Base-by-base conservation (phyloP, 768 basidiomycete genomes). In the Serendipita sp. region DNA sequence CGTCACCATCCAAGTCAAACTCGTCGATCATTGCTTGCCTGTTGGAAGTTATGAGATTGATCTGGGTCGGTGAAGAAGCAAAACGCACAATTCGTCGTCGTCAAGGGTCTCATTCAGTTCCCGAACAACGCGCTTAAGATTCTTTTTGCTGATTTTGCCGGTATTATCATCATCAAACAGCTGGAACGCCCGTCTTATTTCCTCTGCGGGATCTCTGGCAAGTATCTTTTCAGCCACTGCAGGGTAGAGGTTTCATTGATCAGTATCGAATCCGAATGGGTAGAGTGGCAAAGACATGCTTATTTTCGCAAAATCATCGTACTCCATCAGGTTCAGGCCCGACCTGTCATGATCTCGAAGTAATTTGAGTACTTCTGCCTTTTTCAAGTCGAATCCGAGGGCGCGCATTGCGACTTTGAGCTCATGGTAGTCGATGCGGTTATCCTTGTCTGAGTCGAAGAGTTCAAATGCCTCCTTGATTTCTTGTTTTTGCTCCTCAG, bases 1-100 rank as follows among this genome's bases (percentile, higher is more conserved):
- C 93, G 68, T 99, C 96, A 73, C 92, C 87, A 76, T 99, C 96
- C 29, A 99, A 83, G 74, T 99, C 96, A 72, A 99, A 99, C 75
- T 99, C 96, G 70, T 99, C 96, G 71, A 99, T 99, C 96, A 99
- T 99, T 27, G 96, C 96, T 84, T 97, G 93, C 68, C 95, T 97
- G 69, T 65, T 60, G 16, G 34, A 27, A 36, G n/a, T 10, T 2
- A 60, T 23, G 55, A 10, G n/a, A 60, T 29, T 10, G 34, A 31
- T 23, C 11, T 8, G 18, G 8, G 2, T 60, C 10, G 31, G 31
- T 60, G 18, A 34, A n/a, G 27, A n/a, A n/a, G 55, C 55, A 27
- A 34, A 36, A 60, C 55, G 33, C n/a, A 60, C 55, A 60, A 77
- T 71, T 98, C 96, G 65, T 97, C 94, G 68, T 97, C 95, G 69